phyloP scores from a whole-genome alignment of 2,329 filamentous ascomycete species.

The Neoarthrinium moseri region DNA sequence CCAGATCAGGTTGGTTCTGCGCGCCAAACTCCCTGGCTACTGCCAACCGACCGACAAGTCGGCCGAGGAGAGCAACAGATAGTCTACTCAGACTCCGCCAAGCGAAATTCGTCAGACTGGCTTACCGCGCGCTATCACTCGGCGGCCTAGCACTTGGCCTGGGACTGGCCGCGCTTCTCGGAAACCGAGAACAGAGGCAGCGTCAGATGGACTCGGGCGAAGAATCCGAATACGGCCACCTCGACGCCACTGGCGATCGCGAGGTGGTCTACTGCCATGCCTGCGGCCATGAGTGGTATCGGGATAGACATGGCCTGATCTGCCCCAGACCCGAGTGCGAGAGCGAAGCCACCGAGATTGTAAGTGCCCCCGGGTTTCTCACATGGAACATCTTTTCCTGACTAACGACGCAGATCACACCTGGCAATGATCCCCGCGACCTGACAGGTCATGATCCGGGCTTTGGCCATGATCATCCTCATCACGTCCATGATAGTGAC shows the following conservation, averaged over 20 bases:
- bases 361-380: constrained; percentile 35
- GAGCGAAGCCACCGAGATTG: constrained; percentile 82
- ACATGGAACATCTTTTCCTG: neutral
- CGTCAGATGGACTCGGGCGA: constrained; percentile 35
- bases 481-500: constrained; percentile 32
- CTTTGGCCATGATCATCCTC: constrained; percentile 18
- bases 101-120: constrained; percentile 40
- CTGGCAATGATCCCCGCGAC: constrained; percentile 62
- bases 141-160: constrained; percentile 58
- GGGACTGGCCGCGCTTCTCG: constrained; percentile 56
- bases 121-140: constrained; percentile 53
- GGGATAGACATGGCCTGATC: constrained; percentile 62
- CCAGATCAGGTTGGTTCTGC: too few relatives aligned
- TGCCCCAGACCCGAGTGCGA: constrained; percentile 82
- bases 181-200: constrained; percentile 46
- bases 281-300: constrained; percentile 80
- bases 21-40: too few relatives aligned
- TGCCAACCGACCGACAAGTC: neutral
- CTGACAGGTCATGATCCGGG: constrained; percentile 31
- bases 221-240: constrained; percentile 32
- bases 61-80: neutral
- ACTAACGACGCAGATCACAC: constrained; percentile 39
- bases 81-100: neutral
- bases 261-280: constrained; percentile 86
- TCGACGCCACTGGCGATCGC: constrained; percentile 50